These are phyloP conservation scores for Colletotrichum falcatum DNA, from an alignment of 2,329 filamentous ascomycete genomes.

Conservation along the genomic window DNA sequence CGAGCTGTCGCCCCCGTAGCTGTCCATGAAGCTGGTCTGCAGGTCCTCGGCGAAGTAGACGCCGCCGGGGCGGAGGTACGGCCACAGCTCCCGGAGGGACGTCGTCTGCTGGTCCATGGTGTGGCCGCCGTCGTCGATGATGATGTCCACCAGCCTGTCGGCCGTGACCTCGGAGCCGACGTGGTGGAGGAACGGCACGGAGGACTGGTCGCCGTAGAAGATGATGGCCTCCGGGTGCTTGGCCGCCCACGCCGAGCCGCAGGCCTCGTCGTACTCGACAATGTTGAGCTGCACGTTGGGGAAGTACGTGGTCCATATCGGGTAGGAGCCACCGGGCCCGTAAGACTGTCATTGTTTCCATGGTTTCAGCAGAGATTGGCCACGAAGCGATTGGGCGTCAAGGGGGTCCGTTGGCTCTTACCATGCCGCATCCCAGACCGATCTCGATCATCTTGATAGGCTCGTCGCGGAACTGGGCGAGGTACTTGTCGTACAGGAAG, in stretches of 20 bases:
- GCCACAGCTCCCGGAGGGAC: background rate
- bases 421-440: background rate
- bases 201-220: background rate
- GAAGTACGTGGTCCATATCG: background rate
- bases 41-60: background rate
- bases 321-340: background rate
- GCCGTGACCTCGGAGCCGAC: background rate
- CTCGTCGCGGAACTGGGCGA: background rate
- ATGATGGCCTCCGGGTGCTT: background rate
- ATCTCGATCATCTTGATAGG: background rate
- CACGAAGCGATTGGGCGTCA: rapidly evolving
- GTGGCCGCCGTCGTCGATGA: background rate
- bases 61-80: background rate
- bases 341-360: background rate
- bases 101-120: background rate
- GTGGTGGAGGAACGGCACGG: background rate
- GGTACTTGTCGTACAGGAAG: background rate
- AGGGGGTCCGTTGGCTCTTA: background rate
- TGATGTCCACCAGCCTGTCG: background rate
- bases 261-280: background rate
- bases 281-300: background rate
- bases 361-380: background rate
- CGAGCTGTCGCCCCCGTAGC: background rate
- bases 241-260: background rate
- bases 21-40: background rate